Base-by-base conservation (phyloP, 768 basidiomycete genomes). In the Mycena latifolia region DNA sequence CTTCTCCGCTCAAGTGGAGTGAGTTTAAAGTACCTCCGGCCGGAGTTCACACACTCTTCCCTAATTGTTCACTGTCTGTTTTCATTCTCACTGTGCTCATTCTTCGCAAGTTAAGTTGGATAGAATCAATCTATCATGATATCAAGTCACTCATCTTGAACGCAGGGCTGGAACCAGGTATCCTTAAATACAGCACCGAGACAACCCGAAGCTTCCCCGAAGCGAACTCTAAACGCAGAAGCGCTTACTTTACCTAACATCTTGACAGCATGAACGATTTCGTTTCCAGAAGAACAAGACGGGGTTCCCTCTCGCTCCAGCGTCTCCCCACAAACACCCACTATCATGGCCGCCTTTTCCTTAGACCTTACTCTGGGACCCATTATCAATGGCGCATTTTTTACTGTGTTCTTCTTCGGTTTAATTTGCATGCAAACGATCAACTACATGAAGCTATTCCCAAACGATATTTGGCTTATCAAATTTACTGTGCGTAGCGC, bases 381-480 rank as follows among this genome's bases (percentile, higher is more conserved):
- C 25, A 45, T 69, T 28, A 14, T 65, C 31, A 41, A 24, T 33
- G 67, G 60, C 8, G 59, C 57, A 4, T 65, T 65, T 31, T 46
- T 69, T 24, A 20, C 55, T 17, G 54, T 65, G 7, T 65, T 63
- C 51, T 60, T 66, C 55, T 69, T 65, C 20, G 65, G 68, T 25
- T 10, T 69, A 12, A 56, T 35, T 15, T 66, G 55, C 59, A 61
- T 69, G 68, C 64, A 69, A 33, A 39, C 55, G 4, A 45, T 66
- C 27, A 55, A 58, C n/a, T 69, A 69, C 25, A 35, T 69, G 45
- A 53, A 63, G 52, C 24, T 37, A 12, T 69, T 45, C 28, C 64
- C 68, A 27, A 65, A 69, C 47, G 67, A 69, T 41, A 24, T 47
- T 15, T n/a, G 51, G 1, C 48, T 55, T 3, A 59, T 61, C 11